Conservation (phyloP, 2,329 filamentous ascomycete genomes). For the Thermochaetoides dissita region DNA sequence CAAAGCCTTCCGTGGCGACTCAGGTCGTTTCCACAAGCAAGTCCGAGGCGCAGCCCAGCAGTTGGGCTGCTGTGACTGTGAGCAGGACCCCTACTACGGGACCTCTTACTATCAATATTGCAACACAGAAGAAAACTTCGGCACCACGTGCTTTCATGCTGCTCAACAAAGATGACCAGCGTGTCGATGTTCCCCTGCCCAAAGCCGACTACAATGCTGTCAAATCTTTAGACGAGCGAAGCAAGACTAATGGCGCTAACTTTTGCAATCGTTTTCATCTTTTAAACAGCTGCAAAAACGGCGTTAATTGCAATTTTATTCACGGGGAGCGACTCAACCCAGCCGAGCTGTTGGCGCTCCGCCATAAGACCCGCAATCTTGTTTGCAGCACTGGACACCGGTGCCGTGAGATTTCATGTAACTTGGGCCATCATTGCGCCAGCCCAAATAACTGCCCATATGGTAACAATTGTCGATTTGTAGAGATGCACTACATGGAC, state of each 20-base stretch:
- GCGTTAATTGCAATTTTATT: constrained; percentile 9
- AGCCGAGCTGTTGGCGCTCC: constrained; percentile 10
- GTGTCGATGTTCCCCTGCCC: constrained; percentile 19
- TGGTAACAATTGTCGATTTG: constrained; percentile 12
- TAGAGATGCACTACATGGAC: constrained; percentile 14
- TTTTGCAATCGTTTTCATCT: constrained; percentile 17
- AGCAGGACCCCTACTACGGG: background rate
- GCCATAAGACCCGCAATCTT: constrained; percentile 11
- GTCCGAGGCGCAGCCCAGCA: constrained; percentile 2
- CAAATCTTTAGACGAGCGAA: constrained; percentile 12
- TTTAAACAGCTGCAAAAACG: constrained; percentile 11
- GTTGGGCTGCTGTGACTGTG: constrained; percentile 16
- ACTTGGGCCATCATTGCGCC: constrained; percentile 15
- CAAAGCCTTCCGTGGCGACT: constrained; percentile 1
- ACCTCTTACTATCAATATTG: constrained; percentile 17
- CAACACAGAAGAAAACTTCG: constrained; percentile 12
- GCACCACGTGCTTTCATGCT: constrained; percentile 13
- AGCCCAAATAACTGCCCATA: constrained; percentile 12
- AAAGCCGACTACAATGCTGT: constrained; percentile 12
- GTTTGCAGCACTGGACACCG: constrained; percentile 8
- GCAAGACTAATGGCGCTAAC: constrained; percentile 12
- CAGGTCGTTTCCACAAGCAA: background rate
- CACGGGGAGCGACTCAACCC: constrained; percentile 10
- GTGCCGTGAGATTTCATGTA: constrained; percentile 12
- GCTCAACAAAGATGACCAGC: constrained; percentile 20